Evolutionary conservation across 2,329 filamentous ascomycete genomes (phyloP), one percentile per base, ranked within the genome.

Genomic region (Penicillium nordicum): DNA sequence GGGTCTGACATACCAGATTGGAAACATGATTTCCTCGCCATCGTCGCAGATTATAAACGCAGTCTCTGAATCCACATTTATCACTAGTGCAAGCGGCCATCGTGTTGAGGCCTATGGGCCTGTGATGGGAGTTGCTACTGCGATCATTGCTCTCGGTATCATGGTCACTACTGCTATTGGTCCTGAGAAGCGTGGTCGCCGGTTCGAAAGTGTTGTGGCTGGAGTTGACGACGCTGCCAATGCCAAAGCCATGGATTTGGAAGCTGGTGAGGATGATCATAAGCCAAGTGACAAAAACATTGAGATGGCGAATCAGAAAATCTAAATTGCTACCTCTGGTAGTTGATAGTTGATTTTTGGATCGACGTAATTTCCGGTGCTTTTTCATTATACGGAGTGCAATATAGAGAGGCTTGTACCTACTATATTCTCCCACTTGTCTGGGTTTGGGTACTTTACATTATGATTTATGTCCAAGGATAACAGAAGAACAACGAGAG

Each of bases 11-110:
- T 90, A 92, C 74, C 88, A 93, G 74, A 81, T 92, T 2, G 89
- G 89, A 48, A 93, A 92, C 70, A 82, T 71, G 69, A 69, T 69
- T 37, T 69, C 67, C n/a, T 71, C 69, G 5, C 93, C 86, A 16
- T 87, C 84, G 0, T 85, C 88, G 0, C 88, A 92, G 71, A 92
- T 92, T 46, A 86, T 92, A 68, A 90, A 91, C 58, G 87, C 86
- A 12, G 80, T 92, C 49, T 80, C 88, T 1, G 88, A 92, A 67
- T 81, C 76, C 43, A 80, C 79, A 34, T 80, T 80, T 38, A 77
- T 91, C 44, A 83, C 72, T 0, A 78, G 80, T 40, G 68, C 69
- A 6, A 76, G 78, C 10, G 88, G 88, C 3, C 70, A 84, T 54
- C 71, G 69, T 4, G 88, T 85, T 1, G 83, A 88, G 49, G 87